phyloP scores from a whole-genome alignment of 2,329 filamentous ascomycete species.

The Nemania serpens region DNA sequence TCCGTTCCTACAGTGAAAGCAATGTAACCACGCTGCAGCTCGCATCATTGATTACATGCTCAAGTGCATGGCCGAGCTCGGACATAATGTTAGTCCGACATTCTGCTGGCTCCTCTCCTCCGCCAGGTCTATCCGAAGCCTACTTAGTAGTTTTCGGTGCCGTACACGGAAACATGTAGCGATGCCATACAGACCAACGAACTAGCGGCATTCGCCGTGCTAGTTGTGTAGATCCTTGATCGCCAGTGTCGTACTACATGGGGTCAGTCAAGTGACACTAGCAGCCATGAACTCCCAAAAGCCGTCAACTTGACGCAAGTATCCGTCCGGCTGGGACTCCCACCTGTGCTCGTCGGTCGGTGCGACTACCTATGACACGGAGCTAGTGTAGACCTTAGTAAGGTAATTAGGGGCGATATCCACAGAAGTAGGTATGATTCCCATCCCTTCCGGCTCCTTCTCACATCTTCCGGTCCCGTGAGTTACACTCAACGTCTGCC shows the following conservation, averaged over 20 bases:
- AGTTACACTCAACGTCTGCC: background rate
- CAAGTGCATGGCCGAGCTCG: background rate
- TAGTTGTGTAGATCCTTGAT: background rate
- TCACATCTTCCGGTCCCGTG: background rate
- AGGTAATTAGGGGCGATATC: background rate
- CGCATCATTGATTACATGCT: slow-evolving; percentile 11
- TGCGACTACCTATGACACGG: background rate
- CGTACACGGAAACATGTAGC: background rate
- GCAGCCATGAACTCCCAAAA: slow-evolving; percentile 11
- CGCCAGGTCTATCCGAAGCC: background rate
- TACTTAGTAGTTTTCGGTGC: background rate
- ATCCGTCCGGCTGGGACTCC: slow-evolving; percentile 24
- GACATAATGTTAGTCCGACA: background rate
- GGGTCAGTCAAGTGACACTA: slow-evolving; percentile 8
- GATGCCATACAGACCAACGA: background rate
- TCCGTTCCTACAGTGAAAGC: background rate
- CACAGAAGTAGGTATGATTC: background rate
- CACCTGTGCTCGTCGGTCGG: background rate
- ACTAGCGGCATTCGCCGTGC: slow-evolving; percentile 1
- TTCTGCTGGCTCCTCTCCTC: background rate
- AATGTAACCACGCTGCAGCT: background rate
- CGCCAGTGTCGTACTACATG: slow-evolving; percentile 9
- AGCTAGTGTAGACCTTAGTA: background rate
- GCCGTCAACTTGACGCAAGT: slow-evolving; percentile 18
- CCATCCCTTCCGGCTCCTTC: background rate